These are phyloP conservation scores for Lactarius deliciosus DNA, from an alignment of 768 basidiomycete genomes.

Conservation along the genomic window DNA sequence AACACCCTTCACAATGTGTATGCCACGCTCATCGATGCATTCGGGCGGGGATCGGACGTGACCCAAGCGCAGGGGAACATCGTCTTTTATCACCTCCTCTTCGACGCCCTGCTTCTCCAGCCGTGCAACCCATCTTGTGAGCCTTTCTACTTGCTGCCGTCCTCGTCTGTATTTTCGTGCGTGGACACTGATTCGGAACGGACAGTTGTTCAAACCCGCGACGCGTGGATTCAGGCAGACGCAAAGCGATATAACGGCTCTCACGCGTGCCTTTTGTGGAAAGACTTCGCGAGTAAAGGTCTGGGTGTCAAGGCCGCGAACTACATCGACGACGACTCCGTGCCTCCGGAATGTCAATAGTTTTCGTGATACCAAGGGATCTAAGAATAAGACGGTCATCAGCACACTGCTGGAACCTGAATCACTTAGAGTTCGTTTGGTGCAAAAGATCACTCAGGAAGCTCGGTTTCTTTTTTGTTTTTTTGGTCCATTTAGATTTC, in stretches of 20 bases:
- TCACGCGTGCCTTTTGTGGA: constrained; percentile 47
- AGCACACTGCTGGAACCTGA: too few species aligned
- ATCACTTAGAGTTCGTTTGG: too few species aligned
- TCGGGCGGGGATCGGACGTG: constrained; percentile 40
- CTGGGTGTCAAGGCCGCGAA: constrained; percentile 43
- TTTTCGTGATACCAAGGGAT: neutral
- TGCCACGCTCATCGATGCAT: constrained; percentile 33
- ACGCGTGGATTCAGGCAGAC: constrained; percentile 56
- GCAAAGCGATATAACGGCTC: constrained; percentile 45
- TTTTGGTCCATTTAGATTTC: too few species aligned
- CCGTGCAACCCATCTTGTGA: constrained; percentile 50
- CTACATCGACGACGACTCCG: constrained; percentile 35
- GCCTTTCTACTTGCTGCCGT: constrained; percentile 23
- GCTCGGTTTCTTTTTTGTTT: too few species aligned
- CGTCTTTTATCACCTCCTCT: constrained; percentile 51
- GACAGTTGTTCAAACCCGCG: constrained; percentile 46
- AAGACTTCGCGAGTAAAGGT: constrained; percentile 50
- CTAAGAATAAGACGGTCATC: too few species aligned
- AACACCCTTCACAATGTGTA: constrained; percentile 43
- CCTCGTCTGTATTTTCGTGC: too few species aligned
- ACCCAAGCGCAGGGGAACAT: constrained; percentile 43
- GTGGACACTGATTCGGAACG: neutral
- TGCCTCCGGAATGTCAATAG: constrained; percentile 35
- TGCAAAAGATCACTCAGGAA: too few species aligned
- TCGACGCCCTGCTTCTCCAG: constrained; percentile 51